Evolutionary conservation across 2,329 filamentous ascomycete genomes (phyloP), one percentile per base, ranked within the genome.

Genomic region (Thielaviopsis ethacetica): DNA sequence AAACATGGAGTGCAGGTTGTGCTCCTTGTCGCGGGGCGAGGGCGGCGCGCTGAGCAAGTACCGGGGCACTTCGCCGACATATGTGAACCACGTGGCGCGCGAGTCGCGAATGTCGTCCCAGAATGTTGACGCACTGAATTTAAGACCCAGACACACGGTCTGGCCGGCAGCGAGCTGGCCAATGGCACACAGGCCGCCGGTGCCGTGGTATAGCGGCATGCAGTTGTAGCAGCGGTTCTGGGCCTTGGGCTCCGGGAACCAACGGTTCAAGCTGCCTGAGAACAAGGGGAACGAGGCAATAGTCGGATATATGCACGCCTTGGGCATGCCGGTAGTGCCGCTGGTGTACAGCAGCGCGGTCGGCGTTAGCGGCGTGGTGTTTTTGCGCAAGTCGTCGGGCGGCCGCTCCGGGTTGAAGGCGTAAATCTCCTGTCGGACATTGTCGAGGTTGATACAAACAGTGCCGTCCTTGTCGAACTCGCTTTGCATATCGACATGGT

Each of bases 191-290:
- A 85, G 80, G 19, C 79, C 79, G 6, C 85, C 86, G 0, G 86
- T 90, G 15, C 85, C 85, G 68, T 91, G 86, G 66, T 89, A 90
- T 34, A 88, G 71, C 0, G 75, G 86, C 85, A 90, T 90, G 68
- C 84, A 86, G 66, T 82, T 79, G 66, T 89, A 90, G 78, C 83
- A 88, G 26, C 83, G 73, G 54, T 67, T 63, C 27, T 57, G 54
- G 62, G 72, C 62, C 59, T 65, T 61, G 24, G 56, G 58, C 70
- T 66, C 21, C 62, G 56, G 59, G 64, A 70, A 62, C 51, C 67
- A 59, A 60, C 56, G 63, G 5, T 41, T 65, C 1, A 58, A 69
- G 27, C 61, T 62, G 26, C 57, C 60, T 9, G 27, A 30, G 34
- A 58, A 63, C 55, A 61, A 41, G 50, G 59, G 59, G 59, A 69